Evolutionary conservation across 495 filamentous ascomycete genomes (phyloP), one percentile per base, ranked within the genome.

Genomic region (Massariosphaeria phaeospora): DNA sequence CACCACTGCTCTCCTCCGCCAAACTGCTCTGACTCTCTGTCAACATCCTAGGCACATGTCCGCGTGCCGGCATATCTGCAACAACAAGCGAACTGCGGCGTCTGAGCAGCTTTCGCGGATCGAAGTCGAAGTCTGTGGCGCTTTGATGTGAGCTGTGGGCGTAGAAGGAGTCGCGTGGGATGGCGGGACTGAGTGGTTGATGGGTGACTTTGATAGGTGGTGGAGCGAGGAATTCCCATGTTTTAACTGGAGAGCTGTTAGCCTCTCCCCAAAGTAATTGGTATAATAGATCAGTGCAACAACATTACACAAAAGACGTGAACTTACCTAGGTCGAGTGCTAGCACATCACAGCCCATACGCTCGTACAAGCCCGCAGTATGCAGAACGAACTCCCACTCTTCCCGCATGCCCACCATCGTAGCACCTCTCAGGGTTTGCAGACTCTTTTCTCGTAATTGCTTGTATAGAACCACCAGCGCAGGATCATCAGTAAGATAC

Each of bases 271-370:
- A 48, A 24, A 12, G 38, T 2, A 25, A 29, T 15, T 13, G 27
- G 23, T 20, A 52, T 45, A 34, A 29, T 24, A 34, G 12, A 27
- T 21, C 8, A 13, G 27, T 38, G 23, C 23, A 17, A 29, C 27
- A 20, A 31, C 11, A 15, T 24, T 23, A n/a, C n/a, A n/a, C n/a
- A n/a, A n/a, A n/a, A n/a, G n/a, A n/a, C n/a, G 11, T 7, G 12
- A 1, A 40, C 57, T 29, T 53, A 57, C 52, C 81, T 11, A 91
- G 67, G 60, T 95, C 89, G 10, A 98, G 72, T 10, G 94, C 93
- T 1, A 96, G 79, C n/a, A 96, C 63, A 66, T 95, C 91, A 62
- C 93, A 95, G 11, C 93, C 93, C 94, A 97, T 97, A 0, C 94
- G 82, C 66, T 88, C 84, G 62, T 97, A 95, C 3, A 96, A 74